Evolutionary conservation across 129 eudicot genomes (phyloP).

Genomic region (Tagetes erecta): DNA sequence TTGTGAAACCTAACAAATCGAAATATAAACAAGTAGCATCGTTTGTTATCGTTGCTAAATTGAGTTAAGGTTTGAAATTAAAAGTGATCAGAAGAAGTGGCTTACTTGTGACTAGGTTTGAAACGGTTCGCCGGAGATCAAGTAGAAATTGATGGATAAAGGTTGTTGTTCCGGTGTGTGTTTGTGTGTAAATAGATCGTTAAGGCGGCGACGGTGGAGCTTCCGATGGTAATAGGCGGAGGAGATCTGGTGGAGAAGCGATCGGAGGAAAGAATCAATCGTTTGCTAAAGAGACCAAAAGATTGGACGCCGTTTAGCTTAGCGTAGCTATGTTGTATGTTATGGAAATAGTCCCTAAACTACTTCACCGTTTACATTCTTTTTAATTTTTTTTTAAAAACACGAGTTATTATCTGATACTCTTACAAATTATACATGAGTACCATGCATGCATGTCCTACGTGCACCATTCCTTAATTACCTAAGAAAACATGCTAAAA

Average conservation of each 20-base stretch:
- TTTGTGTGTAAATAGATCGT: neutral
- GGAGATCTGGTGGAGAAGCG: slow-evolving; percentile 42
- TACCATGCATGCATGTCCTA: no score
- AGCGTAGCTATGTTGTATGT: neutral
- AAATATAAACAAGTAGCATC: neutral
- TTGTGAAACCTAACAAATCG: slow-evolving; percentile 14
- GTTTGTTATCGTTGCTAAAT: neutral
- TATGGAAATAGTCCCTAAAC: slow-evolving; percentile 15
- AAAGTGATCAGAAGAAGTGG: slow-evolving; percentile 2
- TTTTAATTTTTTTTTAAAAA: no score
- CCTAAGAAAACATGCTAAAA: no score
- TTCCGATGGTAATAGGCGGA: slow-evolving; percentile 1
- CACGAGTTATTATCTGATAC: no score
- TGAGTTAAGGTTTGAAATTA: neutral
- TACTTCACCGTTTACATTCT: neutral
- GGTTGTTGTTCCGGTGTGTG: neutral
- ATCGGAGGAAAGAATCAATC: slow-evolving; percentile 25
- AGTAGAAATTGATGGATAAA: slow-evolving; percentile 6
- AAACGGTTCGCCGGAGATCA: slow-evolving; percentile 24
- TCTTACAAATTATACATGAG: no score
- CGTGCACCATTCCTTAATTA: no score
- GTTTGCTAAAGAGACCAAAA: slow-evolving; percentile 7
- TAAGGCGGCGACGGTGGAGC: slow-evolving; percentile 22
- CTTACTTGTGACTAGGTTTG: slow-evolving; percentile 28
- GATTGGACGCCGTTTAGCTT: slow-evolving; percentile 17